A percentile compares a stretch with the other conserved stretches of the same genome.
Evolutionary conservation across 1,284 basidiomycete genomes (phyloP).

Genomic region (Sutorius eximius): DNA sequence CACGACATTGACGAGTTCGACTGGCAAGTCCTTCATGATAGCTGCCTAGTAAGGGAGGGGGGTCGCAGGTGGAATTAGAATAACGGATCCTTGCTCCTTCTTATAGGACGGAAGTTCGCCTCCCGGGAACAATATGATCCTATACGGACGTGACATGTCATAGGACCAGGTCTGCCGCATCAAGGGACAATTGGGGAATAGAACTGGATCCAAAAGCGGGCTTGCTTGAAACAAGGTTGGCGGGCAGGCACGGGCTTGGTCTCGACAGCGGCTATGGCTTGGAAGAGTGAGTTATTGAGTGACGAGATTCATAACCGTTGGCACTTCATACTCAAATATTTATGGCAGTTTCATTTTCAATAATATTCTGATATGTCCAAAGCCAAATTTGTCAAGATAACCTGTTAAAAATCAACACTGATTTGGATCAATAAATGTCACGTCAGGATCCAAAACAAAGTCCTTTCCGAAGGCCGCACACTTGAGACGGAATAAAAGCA

Average conservation of each 20-base stretch:
- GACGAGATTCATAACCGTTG: not conserved
- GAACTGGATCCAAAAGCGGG: not conserved
- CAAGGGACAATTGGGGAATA: not conserved
- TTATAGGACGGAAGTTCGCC: conserved; percentile 12
- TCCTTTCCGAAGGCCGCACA: not conserved
- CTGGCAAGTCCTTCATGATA: conserved; percentile 28
- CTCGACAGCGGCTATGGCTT: not conserved
- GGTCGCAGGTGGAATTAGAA: not conserved
- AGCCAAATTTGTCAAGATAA: not conserved
- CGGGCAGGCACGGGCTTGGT: not conserved
- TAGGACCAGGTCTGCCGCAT: not conserved
- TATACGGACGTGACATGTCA: not conserved
- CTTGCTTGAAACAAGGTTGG: not conserved
- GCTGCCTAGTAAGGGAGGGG: not conserved
- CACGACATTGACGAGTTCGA: conserved; percentile 29
- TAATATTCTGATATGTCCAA: not conserved
- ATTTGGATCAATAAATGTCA: not conserved
- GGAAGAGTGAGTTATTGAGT: not conserved
- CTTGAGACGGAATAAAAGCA: not conserved
- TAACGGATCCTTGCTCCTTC: not conserved
- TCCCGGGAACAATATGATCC: not conserved
- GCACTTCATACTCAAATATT: not conserved
- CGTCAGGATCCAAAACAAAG: not conserved
- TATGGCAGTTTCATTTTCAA: not conserved
- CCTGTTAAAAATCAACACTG: not conserved